These are phyloP conservation scores for Heracleum sosnowskyi DNA, from an alignment of 129 eudicot genomes.

Conservation along the genomic window DNA sequence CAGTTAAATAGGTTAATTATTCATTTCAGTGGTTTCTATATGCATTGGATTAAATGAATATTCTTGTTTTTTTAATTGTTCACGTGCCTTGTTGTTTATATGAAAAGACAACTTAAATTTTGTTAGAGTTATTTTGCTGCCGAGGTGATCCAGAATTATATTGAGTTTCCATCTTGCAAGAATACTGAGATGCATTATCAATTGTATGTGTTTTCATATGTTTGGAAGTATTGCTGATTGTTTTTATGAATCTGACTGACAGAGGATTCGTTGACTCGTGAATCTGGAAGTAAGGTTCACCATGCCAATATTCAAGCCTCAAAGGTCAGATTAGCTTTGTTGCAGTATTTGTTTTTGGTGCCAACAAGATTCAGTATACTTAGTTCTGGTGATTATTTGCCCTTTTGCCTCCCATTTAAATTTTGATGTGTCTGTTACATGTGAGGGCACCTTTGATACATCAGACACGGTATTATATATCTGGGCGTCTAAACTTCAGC, in stretches of 20 bases:
- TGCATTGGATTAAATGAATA: too few species aligned
- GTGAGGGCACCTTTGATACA: background rate
- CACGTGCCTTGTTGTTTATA: too few species aligned
- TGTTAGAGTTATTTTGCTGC: too few species aligned
- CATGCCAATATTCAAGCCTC: constrained; percentile 91
- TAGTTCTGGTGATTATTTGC: background rate
- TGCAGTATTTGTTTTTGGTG: background rate
- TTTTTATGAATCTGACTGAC: constrained; percentile 22
- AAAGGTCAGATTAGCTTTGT: constrained; percentile 52
- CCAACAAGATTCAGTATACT: background rate
- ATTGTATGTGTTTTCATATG: background rate
- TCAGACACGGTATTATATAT: background rate
- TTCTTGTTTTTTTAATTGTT: too few species aligned
- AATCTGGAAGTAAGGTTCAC: constrained; percentile 85
- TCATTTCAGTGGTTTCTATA: too few species aligned
- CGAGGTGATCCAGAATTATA: too few species aligned
- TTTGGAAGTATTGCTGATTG: constrained; percentile 5
- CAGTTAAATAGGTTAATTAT: too few species aligned
- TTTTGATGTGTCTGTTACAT: background rate
- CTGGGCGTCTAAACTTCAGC: background rate
- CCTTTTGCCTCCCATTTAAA: background rate
- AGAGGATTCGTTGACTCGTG: constrained; percentile 89
- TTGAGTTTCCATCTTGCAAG: too few species aligned
- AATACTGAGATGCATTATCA: background rate
- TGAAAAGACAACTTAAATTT: too few species aligned